A percentile compares a stretch with the other conserved stretches of the same genome.
Evolutionary conservation across 1,284 basidiomycete genomes (phyloP).

Genomic region (Hemileia vastatrix): DNA sequence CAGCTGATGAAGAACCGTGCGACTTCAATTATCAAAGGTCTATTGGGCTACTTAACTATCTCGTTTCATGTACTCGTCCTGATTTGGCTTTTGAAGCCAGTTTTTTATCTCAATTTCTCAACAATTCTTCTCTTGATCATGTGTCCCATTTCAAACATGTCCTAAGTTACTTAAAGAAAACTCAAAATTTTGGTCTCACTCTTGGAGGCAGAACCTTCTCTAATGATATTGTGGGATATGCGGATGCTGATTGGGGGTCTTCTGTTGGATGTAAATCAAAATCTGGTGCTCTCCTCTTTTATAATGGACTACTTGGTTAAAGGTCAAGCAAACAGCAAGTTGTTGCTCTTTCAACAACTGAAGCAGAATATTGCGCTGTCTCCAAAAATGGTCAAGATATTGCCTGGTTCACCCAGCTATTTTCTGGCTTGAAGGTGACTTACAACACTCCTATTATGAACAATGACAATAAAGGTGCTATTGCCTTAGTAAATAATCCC

Average conservation of each 20-base stretch:
- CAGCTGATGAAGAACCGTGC: not conserved
- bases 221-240: too few species aligned
- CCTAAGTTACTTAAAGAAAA: not conserved
- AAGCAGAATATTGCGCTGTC: not conserved
- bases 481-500: not conserved
- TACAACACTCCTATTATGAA: too few species aligned
- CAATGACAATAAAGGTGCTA: not conserved
- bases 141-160: not conserved
- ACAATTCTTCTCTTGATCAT: not conserved
- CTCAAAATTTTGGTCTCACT: not conserved
- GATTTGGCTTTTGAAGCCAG: constrained; percentile 1
- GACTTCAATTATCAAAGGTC: constrained; percentile 1
- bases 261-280: too few species aligned
- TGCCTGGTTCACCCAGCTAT: not conserved
- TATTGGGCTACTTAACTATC: not conserved
- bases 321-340: too few species aligned
- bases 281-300: too few species aligned
- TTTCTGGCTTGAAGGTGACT: too few species aligned
- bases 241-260: too few species aligned
- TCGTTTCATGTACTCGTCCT: constrained; percentile 12
- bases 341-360: too few species aligned
- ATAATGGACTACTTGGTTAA: too few species aligned
- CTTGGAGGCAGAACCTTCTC: not conserved
- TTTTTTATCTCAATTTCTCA: not conserved
- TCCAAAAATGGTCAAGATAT: not conserved